Evolutionary conservation across 2,329 filamentous ascomycete genomes (phyloP).

Genomic region (Trichoderma koningii): DNA sequence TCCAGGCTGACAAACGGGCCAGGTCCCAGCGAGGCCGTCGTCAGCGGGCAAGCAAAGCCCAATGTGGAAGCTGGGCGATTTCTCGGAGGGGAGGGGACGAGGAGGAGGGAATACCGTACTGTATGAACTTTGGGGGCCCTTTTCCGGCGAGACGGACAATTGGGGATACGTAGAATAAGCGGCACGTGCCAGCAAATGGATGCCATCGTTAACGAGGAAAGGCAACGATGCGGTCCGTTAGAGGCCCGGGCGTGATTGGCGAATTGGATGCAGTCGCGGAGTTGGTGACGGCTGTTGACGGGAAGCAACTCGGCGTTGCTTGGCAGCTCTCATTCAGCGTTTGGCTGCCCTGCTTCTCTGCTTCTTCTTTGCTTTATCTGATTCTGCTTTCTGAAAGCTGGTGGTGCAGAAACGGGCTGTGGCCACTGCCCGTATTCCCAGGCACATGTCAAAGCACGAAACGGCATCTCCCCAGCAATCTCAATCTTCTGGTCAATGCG

Average conservation of each 20-base stretch:
- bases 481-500: no score
- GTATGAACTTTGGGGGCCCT: background rate
- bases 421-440: no score
- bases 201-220: background rate
- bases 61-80: conserved; percentile 23
- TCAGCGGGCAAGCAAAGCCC: conserved; percentile 21
- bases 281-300: background rate
- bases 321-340: background rate
- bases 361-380: no score
- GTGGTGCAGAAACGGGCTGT: no score
- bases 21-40: background rate
- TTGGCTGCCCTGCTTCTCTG: no score
- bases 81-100: no score
- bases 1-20: background rate
- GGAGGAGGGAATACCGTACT: no score
- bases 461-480: no score
- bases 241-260: background rate
- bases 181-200: conserved; percentile 15
- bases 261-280: background rate
- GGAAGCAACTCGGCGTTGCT: background rate
- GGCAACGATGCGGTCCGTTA: background rate
- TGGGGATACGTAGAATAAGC: background rate
- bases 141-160: conserved; percentile 3
- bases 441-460: no score
- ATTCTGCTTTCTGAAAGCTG: no score